phyloP scores from a whole-genome alignment of 2,329 filamentous ascomycete genomes.

The Epicoccum sorghinum region DNA sequence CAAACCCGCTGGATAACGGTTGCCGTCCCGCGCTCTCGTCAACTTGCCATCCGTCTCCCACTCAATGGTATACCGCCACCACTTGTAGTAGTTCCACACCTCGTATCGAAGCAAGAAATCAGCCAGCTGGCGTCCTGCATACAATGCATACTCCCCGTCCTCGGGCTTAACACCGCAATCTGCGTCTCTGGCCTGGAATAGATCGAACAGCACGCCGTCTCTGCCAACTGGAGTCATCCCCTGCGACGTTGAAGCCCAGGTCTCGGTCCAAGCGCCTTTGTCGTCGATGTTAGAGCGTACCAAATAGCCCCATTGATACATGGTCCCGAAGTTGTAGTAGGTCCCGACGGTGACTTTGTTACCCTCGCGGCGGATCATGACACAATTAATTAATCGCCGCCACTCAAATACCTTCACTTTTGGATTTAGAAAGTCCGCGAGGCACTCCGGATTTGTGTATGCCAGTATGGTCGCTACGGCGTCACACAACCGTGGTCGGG shows the following conservation, averaged over 20 bases:
- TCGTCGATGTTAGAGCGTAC: conserved; percentile 17
- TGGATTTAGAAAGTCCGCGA: conserved; percentile 22
- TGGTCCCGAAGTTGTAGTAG: conserved; percentile 22
- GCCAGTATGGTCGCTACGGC: conserved; percentile 22
- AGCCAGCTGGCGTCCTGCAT: conserved; percentile 12
- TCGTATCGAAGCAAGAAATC: conserved; percentile 11
- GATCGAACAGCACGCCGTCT: conserved; percentile 16
- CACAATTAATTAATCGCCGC: conserved; percentile 17
- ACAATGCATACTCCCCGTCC: conserved; percentile 18
- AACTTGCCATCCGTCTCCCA: conserved; percentile 21
- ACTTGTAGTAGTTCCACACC: conserved; percentile 19
- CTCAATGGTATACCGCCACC: conserved; percentile 13
- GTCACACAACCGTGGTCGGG: conserved; percentile 22
- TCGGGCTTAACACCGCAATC: conserved; percentile 7
- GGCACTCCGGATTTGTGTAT: conserved; percentile 13
- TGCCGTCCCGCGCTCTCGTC: conserved; percentile 12
- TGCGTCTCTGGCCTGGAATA: conserved; percentile 2
- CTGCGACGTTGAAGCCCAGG: conserved; percentile 13
- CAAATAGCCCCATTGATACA: conserved; percentile 19
- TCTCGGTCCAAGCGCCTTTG: conserved; percentile 18
- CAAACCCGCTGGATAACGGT: conserved; percentile 10
- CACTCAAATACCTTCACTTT: conserved; percentile 24
- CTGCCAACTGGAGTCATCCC: conserved; percentile 13
- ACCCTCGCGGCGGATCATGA: conserved; percentile 22
- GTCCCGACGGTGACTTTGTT: conserved; percentile 20